Conservation (phyloP, 2,329 filamentous ascomycete genomes). For the Penicillium sp. region DNA sequence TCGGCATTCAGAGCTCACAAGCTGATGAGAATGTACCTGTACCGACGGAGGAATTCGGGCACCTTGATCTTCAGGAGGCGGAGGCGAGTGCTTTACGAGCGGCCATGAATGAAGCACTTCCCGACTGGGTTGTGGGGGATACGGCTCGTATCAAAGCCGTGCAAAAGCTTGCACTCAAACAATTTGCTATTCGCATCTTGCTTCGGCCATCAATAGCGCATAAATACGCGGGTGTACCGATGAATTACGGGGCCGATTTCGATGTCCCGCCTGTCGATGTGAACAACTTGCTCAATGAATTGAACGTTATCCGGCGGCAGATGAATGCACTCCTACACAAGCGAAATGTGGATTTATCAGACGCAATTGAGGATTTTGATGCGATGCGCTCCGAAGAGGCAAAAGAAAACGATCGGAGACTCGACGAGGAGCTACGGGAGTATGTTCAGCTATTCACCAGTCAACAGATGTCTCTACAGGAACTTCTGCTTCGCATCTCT, state of each 20-base stretch:
- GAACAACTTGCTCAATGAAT: slow-evolving; percentile 28
- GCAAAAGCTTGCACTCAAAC: slow-evolving; percentile 34
- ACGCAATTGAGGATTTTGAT: slow-evolving; percentile 27
- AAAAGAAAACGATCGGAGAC: slow-evolving; percentile 13
- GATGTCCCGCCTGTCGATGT: slow-evolving; percentile 26
- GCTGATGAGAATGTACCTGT: slow-evolving; percentile 3
- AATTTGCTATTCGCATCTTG: slow-evolving; percentile 36
- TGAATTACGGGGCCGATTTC: slow-evolving; percentile 27
- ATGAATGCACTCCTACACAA: slow-evolving; percentile 27
- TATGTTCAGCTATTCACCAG: slow-evolving; percentile 27
- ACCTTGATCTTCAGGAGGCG: slow-evolving; percentile 6
- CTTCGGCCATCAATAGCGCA: slow-evolving; percentile 37
- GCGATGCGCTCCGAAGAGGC: slow-evolving; percentile 14
- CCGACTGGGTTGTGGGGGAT: slow-evolving; percentile 26
- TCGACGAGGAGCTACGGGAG: slow-evolving; percentile 26
- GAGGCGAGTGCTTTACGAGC: slow-evolving; percentile 1
- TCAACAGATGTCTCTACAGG: slow-evolving; percentile 28
- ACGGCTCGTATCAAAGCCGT: slow-evolving; percentile 33
- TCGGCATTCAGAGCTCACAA: slow-evolving; percentile 5
- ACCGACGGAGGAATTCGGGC: slow-evolving; percentile 1
- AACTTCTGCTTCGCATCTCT: slow-evolving; percentile 32
- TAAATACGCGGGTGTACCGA: slow-evolving; percentile 30
- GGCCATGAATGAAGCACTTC: slow-evolving; percentile 16
- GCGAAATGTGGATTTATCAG: slow-evolving; percentile 23
- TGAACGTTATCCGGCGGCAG: slow-evolving; percentile 28